Evolutionary conservation across 2,329 filamentous ascomycete genomes (phyloP).

Genomic region (Calonectria pauciramosa): DNA sequence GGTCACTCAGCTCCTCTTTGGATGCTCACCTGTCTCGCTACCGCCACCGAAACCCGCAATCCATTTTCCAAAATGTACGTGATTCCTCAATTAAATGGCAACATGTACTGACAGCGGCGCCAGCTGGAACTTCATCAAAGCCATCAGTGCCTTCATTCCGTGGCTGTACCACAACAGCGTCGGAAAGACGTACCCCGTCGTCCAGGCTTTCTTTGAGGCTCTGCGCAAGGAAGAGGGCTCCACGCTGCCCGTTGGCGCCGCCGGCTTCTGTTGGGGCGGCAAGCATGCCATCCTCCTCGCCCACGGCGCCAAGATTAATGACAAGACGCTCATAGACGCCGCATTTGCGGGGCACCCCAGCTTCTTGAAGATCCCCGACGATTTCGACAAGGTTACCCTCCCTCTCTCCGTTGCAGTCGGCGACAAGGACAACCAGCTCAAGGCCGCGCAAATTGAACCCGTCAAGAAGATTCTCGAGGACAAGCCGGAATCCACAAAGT

Average conservation of each 20-base stretch:
- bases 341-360: slow-evolving; percentile 68
- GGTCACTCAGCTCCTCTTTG: slow-evolving; percentile 49
- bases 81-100: background rate
- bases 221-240: slow-evolving; percentile 51
- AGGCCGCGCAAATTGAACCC: slow-evolving; percentile 47
- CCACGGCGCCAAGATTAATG: slow-evolving; percentile 49
- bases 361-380: slow-evolving; percentile 59
- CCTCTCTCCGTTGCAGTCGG: slow-evolving; percentile 63
- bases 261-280: slow-evolving; percentile 76
- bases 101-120: background rate
- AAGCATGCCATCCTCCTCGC: slow-evolving; percentile 66
- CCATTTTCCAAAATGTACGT: slow-evolving; percentile 49
- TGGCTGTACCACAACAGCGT: slow-evolving; percentile 50
- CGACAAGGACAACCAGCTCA: slow-evolving; percentile 58
- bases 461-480: slow-evolving; percentile 53
- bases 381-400: slow-evolving; percentile 59
- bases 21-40: slow-evolving; percentile 47
- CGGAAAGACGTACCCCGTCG: slow-evolving; percentile 50
- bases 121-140: slow-evolving; percentile 45
- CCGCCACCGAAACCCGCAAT: slow-evolving; percentile 38
- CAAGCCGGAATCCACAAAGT: slow-evolving; percentile 48
- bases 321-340: slow-evolving; percentile 61
- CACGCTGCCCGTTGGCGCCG: slow-evolving; percentile 59
- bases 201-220: slow-evolving; percentile 53
- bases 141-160: slow-evolving; percentile 46